Percentiles rank a stretch among this genome's conserved stretches.
These are phyloP conservation scores for Cladosporium sp. DNA, from an alignment of 2,329 filamentous ascomycete species.

Conservation along the genomic window DNA sequence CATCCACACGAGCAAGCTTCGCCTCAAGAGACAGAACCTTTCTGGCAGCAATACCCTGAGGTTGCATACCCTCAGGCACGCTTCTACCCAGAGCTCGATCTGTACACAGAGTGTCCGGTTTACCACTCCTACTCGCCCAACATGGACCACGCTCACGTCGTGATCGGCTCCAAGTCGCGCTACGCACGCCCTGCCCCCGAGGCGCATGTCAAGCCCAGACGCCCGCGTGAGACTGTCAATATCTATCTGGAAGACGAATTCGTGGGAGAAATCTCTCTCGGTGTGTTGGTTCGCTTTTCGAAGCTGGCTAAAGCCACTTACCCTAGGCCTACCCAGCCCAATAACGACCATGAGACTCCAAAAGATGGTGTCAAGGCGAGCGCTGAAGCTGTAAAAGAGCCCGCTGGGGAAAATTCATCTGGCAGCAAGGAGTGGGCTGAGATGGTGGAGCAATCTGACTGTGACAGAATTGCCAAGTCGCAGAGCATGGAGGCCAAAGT, in stretches of 20 bases:
- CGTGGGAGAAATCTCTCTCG: conserved; percentile 18
- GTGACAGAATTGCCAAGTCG: background rate
- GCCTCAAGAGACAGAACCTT: conserved; percentile 14
- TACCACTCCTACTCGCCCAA: background rate
- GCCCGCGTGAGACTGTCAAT: conserved; percentile 21
- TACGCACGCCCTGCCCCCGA: background rate
- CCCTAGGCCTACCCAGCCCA: conserved; percentile 9
- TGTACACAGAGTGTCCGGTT: background rate
- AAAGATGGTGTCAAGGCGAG: background rate
- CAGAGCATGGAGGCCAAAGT: background rate
- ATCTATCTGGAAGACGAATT: conserved; percentile 20
- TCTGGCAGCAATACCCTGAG: conserved; percentile 18
- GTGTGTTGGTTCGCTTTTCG: conserved; percentile 23
- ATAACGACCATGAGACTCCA: background rate
- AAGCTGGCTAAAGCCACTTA: conserved; percentile 20
- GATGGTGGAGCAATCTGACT: conserved; percentile 1
- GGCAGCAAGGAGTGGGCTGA: conserved; percentile 15
- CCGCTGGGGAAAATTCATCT: background rate
- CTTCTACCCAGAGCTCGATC: conserved; percentile 10
- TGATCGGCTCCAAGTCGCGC: conserved; percentile 17
- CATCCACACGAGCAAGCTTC: conserved; percentile 12
- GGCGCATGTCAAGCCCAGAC: background rate
- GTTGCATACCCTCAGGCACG: conserved; percentile 1
- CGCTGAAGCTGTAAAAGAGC: background rate
- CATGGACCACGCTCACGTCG: conserved; percentile 2